Evolutionary conservation across 1,284 basidiomycete genomes (phyloP).

Genomic region (Papiliotrema fonsecae): DNA sequence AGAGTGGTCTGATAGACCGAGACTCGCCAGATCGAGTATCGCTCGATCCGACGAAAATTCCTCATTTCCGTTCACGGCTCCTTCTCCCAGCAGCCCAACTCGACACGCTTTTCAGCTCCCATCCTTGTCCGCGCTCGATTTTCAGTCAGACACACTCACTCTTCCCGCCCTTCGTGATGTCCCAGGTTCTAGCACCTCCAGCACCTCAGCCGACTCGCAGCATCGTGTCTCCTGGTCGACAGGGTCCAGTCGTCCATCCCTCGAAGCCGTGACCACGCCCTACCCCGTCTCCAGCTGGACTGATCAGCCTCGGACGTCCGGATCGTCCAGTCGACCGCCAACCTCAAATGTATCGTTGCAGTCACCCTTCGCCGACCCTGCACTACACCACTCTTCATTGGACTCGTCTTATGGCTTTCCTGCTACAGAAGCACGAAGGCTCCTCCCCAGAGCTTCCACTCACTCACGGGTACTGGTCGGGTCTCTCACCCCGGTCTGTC

Average conservation of each 20-base stretch:
- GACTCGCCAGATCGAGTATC: too few species aligned
- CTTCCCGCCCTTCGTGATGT: neutral
- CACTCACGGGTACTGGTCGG: constrained; percentile 85
- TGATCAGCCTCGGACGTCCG: constrained; percentile 5
- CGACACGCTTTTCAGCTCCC: neutral
- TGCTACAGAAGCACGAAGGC: neutral
- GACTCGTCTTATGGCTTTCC: constrained; percentile 5
- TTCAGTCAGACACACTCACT: neutral
- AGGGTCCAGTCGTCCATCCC: neutral
- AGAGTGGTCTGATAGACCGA: too few species aligned
- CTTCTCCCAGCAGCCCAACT: too few species aligned
- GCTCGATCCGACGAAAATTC: too few species aligned
- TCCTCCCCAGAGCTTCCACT: constrained; percentile 51
- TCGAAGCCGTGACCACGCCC: neutral
- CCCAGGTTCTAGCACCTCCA: neutral
- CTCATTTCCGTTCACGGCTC: too few species aligned
- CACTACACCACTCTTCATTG: constrained; percentile 1
- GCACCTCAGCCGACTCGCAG: neutral
- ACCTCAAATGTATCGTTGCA: neutral
- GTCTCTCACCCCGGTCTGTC: constrained; percentile 75
- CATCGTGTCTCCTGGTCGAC: constrained; percentile 4
- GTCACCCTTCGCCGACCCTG: neutral
- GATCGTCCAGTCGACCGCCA: neutral
- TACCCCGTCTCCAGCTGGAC: neutral
- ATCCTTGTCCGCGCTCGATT: neutral